Base-by-base conservation (phyloP, 106 monocot genomes). In the Dioscorea zingiberensis region DNA sequence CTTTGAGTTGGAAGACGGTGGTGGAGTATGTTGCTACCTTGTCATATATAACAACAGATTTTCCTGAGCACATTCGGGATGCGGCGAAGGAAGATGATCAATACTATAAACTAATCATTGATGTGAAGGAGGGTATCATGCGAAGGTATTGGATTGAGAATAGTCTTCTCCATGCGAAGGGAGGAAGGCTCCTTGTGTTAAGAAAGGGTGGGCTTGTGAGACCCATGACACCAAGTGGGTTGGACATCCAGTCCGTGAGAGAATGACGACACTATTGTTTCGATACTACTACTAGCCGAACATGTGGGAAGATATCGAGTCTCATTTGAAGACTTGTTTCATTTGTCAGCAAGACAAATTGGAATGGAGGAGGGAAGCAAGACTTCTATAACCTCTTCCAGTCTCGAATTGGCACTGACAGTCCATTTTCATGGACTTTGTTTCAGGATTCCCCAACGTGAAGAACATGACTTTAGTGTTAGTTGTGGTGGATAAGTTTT, bases 401-500 rank as follows among this genome's bases (percentile, higher is more conserved):
- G 38, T 30, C 18, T 17, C 30, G 3, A 18, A 28, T 3, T 7
- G 3, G 18, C 44, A 18, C 2, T 38, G 12, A 26, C n/a, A n/a
- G 18, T 7, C 4, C 38, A 0, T 6, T 38, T 38, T 6, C 38
- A 29, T 38, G 32, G 47, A 64, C 47, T 63, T 63, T 21, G 45
- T 63, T 17, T 2, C 32, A 1, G 38, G 21, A 2, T 47, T 47
- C 7, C 64, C 47, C 19, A 47, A 21, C 5, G 21, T 45, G 5
- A 38, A 47, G 11, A n/a, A 30, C 27, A 27, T 27, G 9, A 19
- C 18, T 10, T 30, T 11, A 2, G 45, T 62, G 1, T 30, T 62
- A 16, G 30, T 62, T 1, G 62, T 62, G 17, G 62, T 62, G 5
- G 62, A 62, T 62, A 3, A 21, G 11, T 62, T 62, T 15, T 30